Evolutionary conservation across 139 green algal genomes (phyloP).

Genomic region (Closterium sp.): DNA sequence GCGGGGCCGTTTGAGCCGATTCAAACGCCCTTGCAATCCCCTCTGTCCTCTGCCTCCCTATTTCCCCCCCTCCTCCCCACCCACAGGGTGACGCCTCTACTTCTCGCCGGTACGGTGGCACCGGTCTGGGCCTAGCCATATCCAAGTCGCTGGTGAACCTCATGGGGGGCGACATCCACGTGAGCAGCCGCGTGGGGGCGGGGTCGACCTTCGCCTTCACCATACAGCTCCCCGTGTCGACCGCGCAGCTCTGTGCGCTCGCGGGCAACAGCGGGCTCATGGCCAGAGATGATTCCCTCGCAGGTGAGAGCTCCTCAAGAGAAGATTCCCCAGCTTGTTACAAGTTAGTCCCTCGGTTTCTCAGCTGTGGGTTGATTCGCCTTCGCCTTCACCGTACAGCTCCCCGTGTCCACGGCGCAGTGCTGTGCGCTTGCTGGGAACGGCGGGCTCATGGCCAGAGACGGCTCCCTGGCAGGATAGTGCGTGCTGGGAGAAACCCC

Average conservation of each 20-base stretch:
- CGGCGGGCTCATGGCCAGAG: too few species aligned
- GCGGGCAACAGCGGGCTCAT: neutral
- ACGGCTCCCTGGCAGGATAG: too few species aligned
- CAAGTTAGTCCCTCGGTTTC: too few species aligned
- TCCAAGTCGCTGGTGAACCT: constrained; percentile 41
- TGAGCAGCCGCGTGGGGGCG: constrained; percentile 3
- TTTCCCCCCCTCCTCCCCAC: too few species aligned
- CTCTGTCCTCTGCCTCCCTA: too few species aligned
- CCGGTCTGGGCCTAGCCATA: constrained; percentile 32
- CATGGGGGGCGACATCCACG: constrained; percentile 30
- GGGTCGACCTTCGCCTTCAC: constrained; percentile 42
- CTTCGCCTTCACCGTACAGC: constrained; percentile 24
- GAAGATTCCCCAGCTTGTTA: neutral
- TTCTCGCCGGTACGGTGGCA: neutral
- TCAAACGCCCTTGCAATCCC: too few species aligned
- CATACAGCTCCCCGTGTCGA: neutral
- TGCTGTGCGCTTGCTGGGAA: too few species aligned
- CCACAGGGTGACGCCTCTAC: neutral
- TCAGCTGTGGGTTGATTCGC: neutral
- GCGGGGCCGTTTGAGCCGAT: too few species aligned
- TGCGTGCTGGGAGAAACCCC: too few species aligned
- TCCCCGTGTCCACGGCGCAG: too few species aligned
- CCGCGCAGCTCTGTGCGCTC: neutral
- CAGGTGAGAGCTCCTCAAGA: neutral
- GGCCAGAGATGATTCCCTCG: neutral